Percentiles rank a stretch among this genome's conserved stretches.
Evolutionary conservation across 1,284 basidiomycete species (phyloP).

Genomic region (Coniferiporia weirii): DNA sequence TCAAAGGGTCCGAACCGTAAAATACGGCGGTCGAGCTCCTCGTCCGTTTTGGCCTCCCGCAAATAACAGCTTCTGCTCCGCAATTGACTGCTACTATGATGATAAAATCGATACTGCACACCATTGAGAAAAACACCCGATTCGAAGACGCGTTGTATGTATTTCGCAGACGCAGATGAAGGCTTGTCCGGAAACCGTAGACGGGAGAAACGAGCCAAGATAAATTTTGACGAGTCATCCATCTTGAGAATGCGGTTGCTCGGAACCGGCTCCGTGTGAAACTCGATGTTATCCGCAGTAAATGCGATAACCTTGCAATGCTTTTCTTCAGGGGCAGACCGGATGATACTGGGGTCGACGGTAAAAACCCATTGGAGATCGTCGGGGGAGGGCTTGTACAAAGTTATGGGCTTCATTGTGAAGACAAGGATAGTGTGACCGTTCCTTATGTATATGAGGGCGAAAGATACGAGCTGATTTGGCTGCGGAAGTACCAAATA

Average conservation of each 20-base stretch:
- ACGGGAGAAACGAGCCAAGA: slow-evolving; percentile 47
- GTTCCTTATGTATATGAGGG: too few species aligned
- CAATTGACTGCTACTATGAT: slow-evolving; percentile 66
- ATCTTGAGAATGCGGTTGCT: slow-evolving; percentile 51
- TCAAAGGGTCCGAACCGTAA: slow-evolving; percentile 52
- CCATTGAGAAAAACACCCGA: slow-evolving; percentile 52
- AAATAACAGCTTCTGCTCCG: slow-evolving; percentile 58
- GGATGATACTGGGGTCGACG: slow-evolving; percentile 30
- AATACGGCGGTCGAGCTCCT: slow-evolving; percentile 49
- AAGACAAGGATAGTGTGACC: too few species aligned
- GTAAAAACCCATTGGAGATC: slow-evolving; percentile 50
- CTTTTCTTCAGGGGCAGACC: slow-evolving; percentile 20
- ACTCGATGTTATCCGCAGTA: slow-evolving; percentile 40
- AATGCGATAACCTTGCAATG: slow-evolving; percentile 49
- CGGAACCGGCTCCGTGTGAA: slow-evolving; percentile 45
- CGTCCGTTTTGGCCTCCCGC: slow-evolving; percentile 45
- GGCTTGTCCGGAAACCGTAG: slow-evolving; percentile 47
- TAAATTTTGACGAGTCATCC: slow-evolving; percentile 51
- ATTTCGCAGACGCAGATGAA: slow-evolving; percentile 44
- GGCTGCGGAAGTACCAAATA: neutral
- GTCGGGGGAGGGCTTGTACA: slow-evolving; percentile 40
- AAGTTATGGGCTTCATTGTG: slow-evolving; percentile 34
- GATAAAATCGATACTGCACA: slow-evolving; percentile 59
- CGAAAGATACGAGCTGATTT: neutral
- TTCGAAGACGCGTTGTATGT: slow-evolving; percentile 49